phyloP scores from a whole-genome alignment of 352 stramenopile species.

The Labyrinthula sp. region DNA sequence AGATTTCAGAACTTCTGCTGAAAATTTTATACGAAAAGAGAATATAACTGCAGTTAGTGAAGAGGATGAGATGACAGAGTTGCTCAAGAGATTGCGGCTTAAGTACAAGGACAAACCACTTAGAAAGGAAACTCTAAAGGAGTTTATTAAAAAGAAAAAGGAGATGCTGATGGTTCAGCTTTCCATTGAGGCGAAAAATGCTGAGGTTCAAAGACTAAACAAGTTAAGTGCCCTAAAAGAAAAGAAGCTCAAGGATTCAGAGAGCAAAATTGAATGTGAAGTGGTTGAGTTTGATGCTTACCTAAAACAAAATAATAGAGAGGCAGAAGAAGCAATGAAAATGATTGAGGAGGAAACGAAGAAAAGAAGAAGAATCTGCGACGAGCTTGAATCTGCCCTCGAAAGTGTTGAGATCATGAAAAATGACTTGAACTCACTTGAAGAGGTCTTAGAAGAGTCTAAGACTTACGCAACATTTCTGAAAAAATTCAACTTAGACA shows the following conservation, averaged over 20 bases:
- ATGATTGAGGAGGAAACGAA: conserved; percentile 73
- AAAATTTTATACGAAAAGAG: too few relatives aligned
- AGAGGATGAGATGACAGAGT: too few relatives aligned
- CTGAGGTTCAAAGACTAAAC: conserved; percentile 84
- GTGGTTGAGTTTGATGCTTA: conserved; percentile 81
- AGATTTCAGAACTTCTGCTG: too few relatives aligned
- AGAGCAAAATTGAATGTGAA: conserved; percentile 82
- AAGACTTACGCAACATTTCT: too few relatives aligned
- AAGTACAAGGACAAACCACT: too few relatives aligned
- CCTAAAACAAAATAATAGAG: conserved; percentile 88
- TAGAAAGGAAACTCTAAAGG: conserved; percentile 81
- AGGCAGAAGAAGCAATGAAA: conserved; percentile 81
- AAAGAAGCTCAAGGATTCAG: conserved; percentile 72
- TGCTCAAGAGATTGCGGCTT: too few relatives aligned
- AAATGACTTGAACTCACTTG: too few relatives aligned
- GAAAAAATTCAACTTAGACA: too few relatives aligned
- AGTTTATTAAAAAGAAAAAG: conserved; percentile 82
- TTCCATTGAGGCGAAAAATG: conserved; percentile 77
- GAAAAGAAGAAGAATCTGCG: conserved; percentile 67
- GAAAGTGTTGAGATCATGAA: too few relatives aligned
- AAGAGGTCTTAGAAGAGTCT: too few relatives aligned
- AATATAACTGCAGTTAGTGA: too few relatives aligned
- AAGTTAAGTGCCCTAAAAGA: conserved; percentile 81
- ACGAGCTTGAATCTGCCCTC: too few relatives aligned
- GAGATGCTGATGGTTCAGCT: conserved; percentile 89